Base-by-base conservation (phyloP, 768 basidiomycete species). In the Lepiota brunneoincarnata region DNA sequence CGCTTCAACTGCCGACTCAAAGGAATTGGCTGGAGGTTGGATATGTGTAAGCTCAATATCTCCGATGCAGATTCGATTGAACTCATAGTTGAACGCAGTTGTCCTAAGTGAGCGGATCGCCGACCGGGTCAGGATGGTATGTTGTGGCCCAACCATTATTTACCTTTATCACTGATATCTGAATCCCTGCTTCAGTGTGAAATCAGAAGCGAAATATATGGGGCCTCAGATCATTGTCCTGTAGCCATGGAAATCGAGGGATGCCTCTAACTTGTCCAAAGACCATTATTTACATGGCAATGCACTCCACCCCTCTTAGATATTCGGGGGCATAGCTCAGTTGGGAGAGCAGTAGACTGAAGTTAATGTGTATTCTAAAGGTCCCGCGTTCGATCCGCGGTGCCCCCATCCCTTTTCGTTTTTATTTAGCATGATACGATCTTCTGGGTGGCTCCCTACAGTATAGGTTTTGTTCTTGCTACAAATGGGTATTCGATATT, bases 181-280 rank as follows among this genome's bases (percentile, higher is more conserved):
- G 6, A 28, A 24, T 3, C 17, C 44, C 62, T 53, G 41, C 47
- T 39, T 3, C 36, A 80, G 81, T 94, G 92, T 64, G 92, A 93
- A 68, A 93, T 94, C 53, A 77, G 92, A 37, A 80, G 79, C 58
- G 89, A 91, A 62, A 88, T 92, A 47, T 93, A 89, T 49, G 91
- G 92, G 11, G 91, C 90, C 31, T 92, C 89, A 24, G 92, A 93
- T 63, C 91, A 93, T 65, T 81, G 88, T 58, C 93, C 93, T 4
- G 67, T 94, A 15, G 81, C 89, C 11, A 69, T 93, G 70, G 93
- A 95, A 63, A 75, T 92, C 44, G 76, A 80, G 26, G 80, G 78
- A 11, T 66, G 20, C 5, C 36, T 51, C 17, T 39, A 18, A 17
- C 12, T 34, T 31, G n/a, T n/a, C n/a, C 26, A 4, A 41, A 36